A percentile compares a stretch with the other conserved stretches of the same genome.
These are phyloP conservation scores for Fusarium mangiferae DNA, from an alignment of 2,329 filamentous ascomycete species.

Conservation along the genomic window DNA sequence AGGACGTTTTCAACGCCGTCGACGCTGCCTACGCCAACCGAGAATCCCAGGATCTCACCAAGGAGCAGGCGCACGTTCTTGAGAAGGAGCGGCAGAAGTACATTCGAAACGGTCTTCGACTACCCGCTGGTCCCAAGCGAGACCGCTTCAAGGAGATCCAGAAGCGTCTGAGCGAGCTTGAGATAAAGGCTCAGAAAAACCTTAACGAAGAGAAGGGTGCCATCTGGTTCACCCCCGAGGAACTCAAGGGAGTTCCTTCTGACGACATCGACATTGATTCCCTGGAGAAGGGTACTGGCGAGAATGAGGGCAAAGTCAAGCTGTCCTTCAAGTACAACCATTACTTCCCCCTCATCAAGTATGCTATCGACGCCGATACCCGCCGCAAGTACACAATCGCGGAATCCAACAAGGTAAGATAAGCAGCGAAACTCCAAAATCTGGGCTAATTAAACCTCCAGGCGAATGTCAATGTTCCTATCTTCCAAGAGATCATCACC, in stretches of 20 bases:
- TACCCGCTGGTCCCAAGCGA: constrained; percentile 75
- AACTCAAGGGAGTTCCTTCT: constrained; percentile 79
- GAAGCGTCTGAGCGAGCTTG: constrained; percentile 78
- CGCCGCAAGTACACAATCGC: constrained; percentile 75
- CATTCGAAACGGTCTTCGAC: constrained; percentile 78
- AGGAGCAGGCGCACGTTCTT: constrained; percentile 76
- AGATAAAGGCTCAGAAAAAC: constrained; percentile 81
- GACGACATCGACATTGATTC: constrained; percentile 72
- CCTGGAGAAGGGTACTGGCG: constrained; percentile 77
- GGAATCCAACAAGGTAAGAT: constrained; percentile 79
- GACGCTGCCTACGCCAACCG: constrained; percentile 65
- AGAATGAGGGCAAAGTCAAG: constrained; percentile 78
- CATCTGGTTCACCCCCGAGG: constrained; percentile 78
- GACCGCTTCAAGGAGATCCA: constrained; percentile 90
- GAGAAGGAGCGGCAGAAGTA: constrained; percentile 83
- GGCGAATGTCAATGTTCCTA: constrained; percentile 75
- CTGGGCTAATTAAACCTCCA: constrained; percentile 13
- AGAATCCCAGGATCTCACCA: constrained; percentile 67
- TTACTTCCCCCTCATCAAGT: constrained; percentile 81
- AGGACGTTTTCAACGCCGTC: constrained; percentile 79
- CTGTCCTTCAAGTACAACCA: constrained; percentile 88
- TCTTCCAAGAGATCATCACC: constrained; percentile 79
- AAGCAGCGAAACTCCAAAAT: background rate
- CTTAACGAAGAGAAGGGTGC: constrained; percentile 86
- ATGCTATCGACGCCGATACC: constrained; percentile 75